Percentiles rank a stretch among this genome's conserved stretches.
Conservation (phyloP, 1,284 basidiomycete genomes). For the Irpex lacteus region DNA sequence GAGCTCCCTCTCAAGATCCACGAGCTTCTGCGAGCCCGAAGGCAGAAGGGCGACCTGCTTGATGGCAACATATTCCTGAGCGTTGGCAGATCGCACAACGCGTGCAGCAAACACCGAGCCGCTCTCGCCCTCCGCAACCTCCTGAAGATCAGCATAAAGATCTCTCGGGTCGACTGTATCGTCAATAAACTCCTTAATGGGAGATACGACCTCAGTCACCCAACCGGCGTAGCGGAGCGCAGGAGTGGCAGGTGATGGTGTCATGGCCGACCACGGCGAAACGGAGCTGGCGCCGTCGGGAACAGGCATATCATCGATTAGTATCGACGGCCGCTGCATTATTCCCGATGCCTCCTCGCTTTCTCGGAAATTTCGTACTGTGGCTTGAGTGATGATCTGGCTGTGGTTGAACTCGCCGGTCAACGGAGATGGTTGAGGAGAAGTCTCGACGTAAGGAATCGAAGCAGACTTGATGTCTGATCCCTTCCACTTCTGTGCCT, state of each 20-base stretch:
- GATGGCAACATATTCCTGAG: constrained; percentile 50
- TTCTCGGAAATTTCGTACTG: constrained; percentile 7
- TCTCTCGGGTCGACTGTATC: constrained; percentile 55
- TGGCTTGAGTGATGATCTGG: constrained; percentile 11
- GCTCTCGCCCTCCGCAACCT: constrained; percentile 78
- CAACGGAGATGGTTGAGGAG: constrained; percentile 26
- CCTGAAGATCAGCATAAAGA: constrained; percentile 61
- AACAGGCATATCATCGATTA: constrained; percentile 22
- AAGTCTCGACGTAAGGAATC: constrained; percentile 23
- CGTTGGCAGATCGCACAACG: constrained; percentile 38
- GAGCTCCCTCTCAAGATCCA: constrained; percentile 60
- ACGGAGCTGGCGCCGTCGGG: constrained; percentile 10
- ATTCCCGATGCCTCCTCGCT: not conserved
- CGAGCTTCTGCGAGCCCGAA: constrained; percentile 56
- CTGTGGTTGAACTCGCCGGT: constrained; percentile 19
- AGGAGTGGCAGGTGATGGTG: constrained; percentile 22
- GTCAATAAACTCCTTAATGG: constrained; percentile 63
- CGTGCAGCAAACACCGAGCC: constrained; percentile 69
- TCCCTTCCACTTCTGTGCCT: constrained; percentile 20
- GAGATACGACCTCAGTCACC: constrained; percentile 55
- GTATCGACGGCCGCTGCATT: constrained; percentile 21
- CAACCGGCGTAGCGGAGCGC: constrained; percentile 27
- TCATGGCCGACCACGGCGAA: constrained; percentile 17
- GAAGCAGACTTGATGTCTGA: constrained; percentile 12
- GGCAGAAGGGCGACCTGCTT: constrained; percentile 66